Base-by-base conservation (phyloP, 768 basidiomycete species). In the Erythrobasidium yunnanense region DNA sequence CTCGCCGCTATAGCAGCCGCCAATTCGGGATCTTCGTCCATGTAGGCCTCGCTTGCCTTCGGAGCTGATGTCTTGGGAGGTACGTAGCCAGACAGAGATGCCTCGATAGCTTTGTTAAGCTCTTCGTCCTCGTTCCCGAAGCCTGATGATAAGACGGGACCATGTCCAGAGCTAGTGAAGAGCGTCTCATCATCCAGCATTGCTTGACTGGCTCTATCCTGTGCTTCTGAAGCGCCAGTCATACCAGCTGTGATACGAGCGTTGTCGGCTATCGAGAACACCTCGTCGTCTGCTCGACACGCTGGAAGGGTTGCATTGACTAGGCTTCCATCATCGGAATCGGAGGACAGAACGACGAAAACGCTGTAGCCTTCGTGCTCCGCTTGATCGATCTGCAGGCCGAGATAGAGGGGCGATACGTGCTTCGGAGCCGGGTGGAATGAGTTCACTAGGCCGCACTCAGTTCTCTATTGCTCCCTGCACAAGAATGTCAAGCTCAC, bases 301-400 rank as follows among this genome's bases (percentile, higher is more conserved):
- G n/a, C 30, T 5, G 67, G 67, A 20, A 68, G 34, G 30, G 25
- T 13, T 13, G 47, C 49, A 22, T 27, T 50, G 47, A 51, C 33
- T 20, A 38, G 30, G 27, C 22, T 60, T 8, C 38, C 22, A 15
- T 46, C 2, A 20, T 13, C 32, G 34, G 2, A 18, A 27, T 15
- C 25, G 8, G 66, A 68, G 34, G 17, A 17, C 45, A 71, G 33
- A 22, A 72, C 58, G 27, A 66, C 72, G 25, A 73, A 71, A 53
- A 72, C 71, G 17, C 68, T 71, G 46, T 73, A 73, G 65, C 72
- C 72, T 65, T 70, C 65, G 0, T 65, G 25, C 42, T 73, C 71
- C 3, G 70, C 70, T 55, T 73, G 68, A 20, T 68, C 53, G 4
- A 73, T 56, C 20, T 67, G 65, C 5, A 73, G 42, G 17, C 72